phyloP scores from a whole-genome alignment of 192 early-diverging fungal species.

The Backusella parvicylindrica region DNA sequence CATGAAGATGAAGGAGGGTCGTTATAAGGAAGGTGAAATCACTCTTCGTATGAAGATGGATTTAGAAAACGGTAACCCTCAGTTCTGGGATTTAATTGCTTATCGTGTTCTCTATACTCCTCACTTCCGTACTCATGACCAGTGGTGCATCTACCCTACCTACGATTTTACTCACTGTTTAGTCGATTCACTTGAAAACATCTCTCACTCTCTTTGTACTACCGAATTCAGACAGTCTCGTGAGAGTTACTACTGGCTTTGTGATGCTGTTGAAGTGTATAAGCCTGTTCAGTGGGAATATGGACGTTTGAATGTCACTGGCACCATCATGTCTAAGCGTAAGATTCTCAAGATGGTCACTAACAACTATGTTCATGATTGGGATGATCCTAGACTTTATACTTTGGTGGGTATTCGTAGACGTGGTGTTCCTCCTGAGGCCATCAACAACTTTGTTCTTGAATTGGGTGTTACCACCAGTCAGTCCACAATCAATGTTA shows the following conservation, averaged over 20 bases:
- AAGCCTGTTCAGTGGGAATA: constrained; percentile 99
- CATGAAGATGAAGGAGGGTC: constrained; percentile 97
- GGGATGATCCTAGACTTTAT: constrained; percentile 97
- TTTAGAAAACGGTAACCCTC: constrained; percentile 93
- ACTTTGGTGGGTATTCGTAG: constrained; percentile 94
- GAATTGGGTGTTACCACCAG: constrained; percentile 87
- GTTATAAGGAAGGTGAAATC: constrained; percentile 87
- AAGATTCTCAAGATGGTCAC: constrained; percentile 92
- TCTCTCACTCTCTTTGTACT: constrained; percentile 99
- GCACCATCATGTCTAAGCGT: constrained; percentile 96
- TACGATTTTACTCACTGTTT: constrained; percentile 99
- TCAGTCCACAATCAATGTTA: constrained; percentile 77
- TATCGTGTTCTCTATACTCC: constrained; percentile 91
- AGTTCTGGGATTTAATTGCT: constrained; percentile 99
- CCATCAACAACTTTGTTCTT: constrained; percentile 97
- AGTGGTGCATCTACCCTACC: constrained; percentile 99
- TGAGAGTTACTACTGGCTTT: constrained; percentile 98
- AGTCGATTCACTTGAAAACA: constrained; percentile 99
- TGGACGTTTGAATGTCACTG: constrained; percentile 89
- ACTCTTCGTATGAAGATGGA: constrained; percentile 99
- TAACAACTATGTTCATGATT: constrained; percentile 71
- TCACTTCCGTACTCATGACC: constrained; percentile 88
- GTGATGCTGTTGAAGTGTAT: constrained; percentile 97
- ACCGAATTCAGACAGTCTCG: constrained; percentile 92
- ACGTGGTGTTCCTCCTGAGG: constrained; percentile 95